These are phyloP conservation scores for Tilletia walkeri DNA, from an alignment of 1,284 basidiomycete species.

Conservation along the genomic window DNA sequence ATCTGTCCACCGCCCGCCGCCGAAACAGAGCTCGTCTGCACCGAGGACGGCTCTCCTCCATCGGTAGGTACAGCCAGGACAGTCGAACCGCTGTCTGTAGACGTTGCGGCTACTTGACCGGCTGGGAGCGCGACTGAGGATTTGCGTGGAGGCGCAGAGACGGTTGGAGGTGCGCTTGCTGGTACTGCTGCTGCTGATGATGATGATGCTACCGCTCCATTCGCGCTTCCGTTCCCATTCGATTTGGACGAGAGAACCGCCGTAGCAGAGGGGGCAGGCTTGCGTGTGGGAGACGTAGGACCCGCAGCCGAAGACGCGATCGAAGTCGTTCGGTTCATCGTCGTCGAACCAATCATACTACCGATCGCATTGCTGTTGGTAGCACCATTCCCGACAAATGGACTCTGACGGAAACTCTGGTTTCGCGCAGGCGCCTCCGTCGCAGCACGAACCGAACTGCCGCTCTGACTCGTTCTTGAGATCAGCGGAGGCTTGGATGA, in stretches of 20 bases:
- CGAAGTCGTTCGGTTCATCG: neutral
- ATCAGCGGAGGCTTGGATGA: neutral
- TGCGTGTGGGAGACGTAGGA: slow-evolving; percentile 1
- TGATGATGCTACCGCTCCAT: no score
- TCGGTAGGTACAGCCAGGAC: neutral
- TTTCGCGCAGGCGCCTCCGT: slow-evolving; percentile 27
- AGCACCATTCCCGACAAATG: slow-evolving; percentile 24
- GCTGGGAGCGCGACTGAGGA: slow-evolving; percentile 4
- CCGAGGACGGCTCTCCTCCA: neutral
- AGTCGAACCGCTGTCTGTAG: neutral
- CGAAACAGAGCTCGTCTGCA: neutral
- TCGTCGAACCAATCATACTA: neutral
- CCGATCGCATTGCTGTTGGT: neutral
- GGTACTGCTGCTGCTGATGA: neutral
- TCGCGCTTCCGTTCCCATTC: slow-evolving; percentile 8
- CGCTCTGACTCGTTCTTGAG: slow-evolving; percentile 16
- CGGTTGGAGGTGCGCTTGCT: neutral
- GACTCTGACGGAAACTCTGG: slow-evolving; percentile 34
- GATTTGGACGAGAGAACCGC: neutral
- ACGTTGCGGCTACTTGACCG: neutral
- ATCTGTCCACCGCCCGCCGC: neutral
- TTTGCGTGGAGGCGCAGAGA: slow-evolving; percentile 9
- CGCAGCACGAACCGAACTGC: slow-evolving; percentile 6
- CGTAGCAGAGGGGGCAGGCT: slow-evolving; percentile 2
- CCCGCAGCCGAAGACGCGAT: no score